These are phyloP conservation scores for Globisporangium parvum DNA, from an alignment of 352 stramenopile species.

Conservation along the genomic window DNA sequence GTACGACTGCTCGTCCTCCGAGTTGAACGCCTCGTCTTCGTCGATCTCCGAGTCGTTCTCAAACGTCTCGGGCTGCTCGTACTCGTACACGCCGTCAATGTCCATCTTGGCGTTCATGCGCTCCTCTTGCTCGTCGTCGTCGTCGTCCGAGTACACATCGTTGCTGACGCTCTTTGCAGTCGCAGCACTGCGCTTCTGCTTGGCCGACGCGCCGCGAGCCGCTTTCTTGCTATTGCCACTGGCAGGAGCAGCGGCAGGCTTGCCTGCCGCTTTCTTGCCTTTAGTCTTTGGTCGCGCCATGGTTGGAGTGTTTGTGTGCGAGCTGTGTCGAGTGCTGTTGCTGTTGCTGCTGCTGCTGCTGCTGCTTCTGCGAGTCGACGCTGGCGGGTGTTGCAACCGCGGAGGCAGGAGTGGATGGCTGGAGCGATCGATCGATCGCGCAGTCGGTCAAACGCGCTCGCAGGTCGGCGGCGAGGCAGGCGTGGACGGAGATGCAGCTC, in stretches of 20 bases:
- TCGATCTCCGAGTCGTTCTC: conserved; percentile 92
- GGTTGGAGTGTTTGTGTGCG: neutral
- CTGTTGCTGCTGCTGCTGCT: no score
- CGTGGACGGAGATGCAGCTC: neutral
- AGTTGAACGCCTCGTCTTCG: conserved; percentile 93
- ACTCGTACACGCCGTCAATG: conserved; percentile 79
- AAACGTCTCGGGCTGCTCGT: conserved; percentile 68
- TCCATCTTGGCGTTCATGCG: conserved; percentile 62
- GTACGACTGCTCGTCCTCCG: conserved; percentile 88
- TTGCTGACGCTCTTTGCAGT: conserved; percentile 22
- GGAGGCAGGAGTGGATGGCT: neutral
- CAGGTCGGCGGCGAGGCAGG: neutral
- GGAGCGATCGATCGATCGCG: no score
- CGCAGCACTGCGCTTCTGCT: conserved; percentile 10
- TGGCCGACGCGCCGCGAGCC: conserved; percentile 10
- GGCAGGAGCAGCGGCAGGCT: neutral
- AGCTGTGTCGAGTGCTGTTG: neutral
- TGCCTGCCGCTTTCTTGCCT: conserved; percentile 14
- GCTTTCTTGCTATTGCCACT: conserved; percentile 19
- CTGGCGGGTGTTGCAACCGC: neutral
- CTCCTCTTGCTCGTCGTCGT: conserved; percentile 62
- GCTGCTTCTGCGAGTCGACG: neutral
- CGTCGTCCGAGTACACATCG: conserved; percentile 81
- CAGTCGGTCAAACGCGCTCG: neutral
- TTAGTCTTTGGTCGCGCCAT: conserved; percentile 19